These are phyloP conservation scores for Nitzschia palea DNA, from an alignment of 108 stramenopile genomes.

Conservation along the genomic window DNA sequence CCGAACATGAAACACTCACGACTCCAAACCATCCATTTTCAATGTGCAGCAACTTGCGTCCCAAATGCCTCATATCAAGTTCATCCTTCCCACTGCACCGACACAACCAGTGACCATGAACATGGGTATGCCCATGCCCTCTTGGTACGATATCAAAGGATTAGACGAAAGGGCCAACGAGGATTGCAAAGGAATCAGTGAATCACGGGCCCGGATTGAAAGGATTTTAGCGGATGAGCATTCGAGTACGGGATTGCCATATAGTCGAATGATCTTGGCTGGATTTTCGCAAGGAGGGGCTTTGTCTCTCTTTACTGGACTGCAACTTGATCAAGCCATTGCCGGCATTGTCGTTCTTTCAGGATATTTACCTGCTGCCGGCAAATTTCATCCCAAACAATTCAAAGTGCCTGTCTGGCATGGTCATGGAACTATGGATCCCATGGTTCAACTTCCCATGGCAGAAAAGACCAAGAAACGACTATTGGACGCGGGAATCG, in stretches of 20 bases:
- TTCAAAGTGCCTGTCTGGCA: conserved; percentile 78
- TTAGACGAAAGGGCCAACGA: conserved; percentile 89
- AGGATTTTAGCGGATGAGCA: conserved; percentile 69
- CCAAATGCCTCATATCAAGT: conserved; percentile 75
- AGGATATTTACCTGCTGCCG: conserved; percentile 83
- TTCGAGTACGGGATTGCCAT: conserved; percentile 67
- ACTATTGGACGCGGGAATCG: conserved; percentile 58
- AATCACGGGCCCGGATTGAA: conserved; percentile 44
- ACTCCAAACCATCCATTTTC: not conserved
- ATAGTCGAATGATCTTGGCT: conserved; percentile 87
- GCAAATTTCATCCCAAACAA: conserved; percentile 65
- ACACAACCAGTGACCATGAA: conserved; percentile 91
- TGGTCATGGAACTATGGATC: conserved; percentile 88
- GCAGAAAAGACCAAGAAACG: conserved; percentile 69
- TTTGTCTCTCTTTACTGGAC: conserved; percentile 79
- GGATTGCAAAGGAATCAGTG: conserved; percentile 82
- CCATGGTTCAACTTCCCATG: conserved; percentile 68
- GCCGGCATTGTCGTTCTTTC: conserved; percentile 86
- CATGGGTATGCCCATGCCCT: conserved; percentile 87
- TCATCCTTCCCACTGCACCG: conserved; percentile 93
- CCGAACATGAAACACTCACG: not conserved
- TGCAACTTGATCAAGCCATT: conserved; percentile 80
- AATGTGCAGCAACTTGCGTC: conserved; percentile 46
- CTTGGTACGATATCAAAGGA: conserved; percentile 92
- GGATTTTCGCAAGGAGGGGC: conserved; percentile 96